Evolutionary conservation across 2,329 filamentous ascomycete species (phyloP).

Genomic region (Neoascochyta sp.): DNA sequence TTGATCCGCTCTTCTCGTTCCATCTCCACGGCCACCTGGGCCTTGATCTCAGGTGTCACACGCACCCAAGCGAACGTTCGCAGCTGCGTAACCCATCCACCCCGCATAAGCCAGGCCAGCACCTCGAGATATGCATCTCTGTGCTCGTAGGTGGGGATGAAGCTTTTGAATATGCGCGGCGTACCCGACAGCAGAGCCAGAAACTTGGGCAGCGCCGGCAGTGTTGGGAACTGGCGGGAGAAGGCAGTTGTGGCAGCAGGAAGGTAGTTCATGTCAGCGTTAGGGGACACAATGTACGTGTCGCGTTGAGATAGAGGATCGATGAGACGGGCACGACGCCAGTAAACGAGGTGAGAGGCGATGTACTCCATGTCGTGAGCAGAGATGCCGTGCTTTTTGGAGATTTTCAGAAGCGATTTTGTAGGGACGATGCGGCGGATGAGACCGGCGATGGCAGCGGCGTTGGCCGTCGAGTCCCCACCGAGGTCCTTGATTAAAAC

Average conservation of each 20-base stretch:
- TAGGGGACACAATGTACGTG: constrained; percentile 86
- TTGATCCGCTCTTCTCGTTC: constrained; percentile 41
- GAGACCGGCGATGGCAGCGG: constrained; percentile 72
- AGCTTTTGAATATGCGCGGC: constrained; percentile 75
- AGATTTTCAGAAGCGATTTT: constrained; percentile 68
- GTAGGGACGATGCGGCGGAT: constrained; percentile 58
- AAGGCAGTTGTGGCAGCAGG: constrained; percentile 68
- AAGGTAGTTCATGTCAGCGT: constrained; percentile 73
- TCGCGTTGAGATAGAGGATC: constrained; percentile 86
- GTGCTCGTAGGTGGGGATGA: constrained; percentile 84
- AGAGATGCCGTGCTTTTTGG: constrained; percentile 67
- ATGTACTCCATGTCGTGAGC: constrained; percentile 80
- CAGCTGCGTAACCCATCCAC: constrained; percentile 90
- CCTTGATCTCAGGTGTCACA: constrained; percentile 76
- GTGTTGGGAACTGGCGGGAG: constrained; percentile 73
- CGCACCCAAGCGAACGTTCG: constrained; percentile 88
- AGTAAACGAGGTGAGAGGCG: constrained; percentile 91
- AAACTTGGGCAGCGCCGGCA: constrained; percentile 80
- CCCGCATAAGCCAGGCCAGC: constrained; percentile 86
- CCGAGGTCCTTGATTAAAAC: constrained; percentile 68
- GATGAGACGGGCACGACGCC: constrained; percentile 88
- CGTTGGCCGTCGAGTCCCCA: constrained; percentile 70
- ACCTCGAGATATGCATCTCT: constrained; percentile 85
- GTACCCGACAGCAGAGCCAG: constrained; percentile 76
- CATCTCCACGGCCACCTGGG: constrained; percentile 72